Conservation (phyloP, 306 rosid species). For the Glycine tomentella region DNA sequence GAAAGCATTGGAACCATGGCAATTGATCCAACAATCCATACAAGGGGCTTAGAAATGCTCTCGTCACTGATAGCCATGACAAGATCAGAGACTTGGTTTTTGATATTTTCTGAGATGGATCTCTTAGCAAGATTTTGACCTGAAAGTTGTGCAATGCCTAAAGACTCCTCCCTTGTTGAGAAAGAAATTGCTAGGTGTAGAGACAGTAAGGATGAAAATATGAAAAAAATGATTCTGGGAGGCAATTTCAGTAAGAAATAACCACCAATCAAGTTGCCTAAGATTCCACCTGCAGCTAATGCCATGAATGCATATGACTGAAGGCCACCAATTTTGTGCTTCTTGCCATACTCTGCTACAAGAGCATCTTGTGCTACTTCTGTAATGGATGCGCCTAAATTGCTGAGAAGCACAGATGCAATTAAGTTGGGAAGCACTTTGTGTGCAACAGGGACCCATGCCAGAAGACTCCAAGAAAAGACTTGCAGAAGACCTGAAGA, state of each 20-base stretch:
- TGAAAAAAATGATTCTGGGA: constrained; percentile 68
- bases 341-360: constrained; percentile 83
- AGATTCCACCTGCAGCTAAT: constrained; percentile 80
- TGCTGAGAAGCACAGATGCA: constrained; percentile 75
- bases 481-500: constrained; percentile 82
- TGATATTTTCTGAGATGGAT: constrained; percentile 58
- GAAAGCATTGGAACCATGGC: constrained; percentile 79
- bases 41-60: constrained; percentile 61
- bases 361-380: constrained; percentile 97
- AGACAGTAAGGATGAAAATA: constrained; percentile 62
- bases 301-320: constrained; percentile 94
- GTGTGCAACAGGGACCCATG: constrained; percentile 66
- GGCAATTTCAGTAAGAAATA: constrained; percentile 64
- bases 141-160: constrained; percentile 60
- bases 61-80: constrained; percentile 57
- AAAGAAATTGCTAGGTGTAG: constrained; percentile 67
- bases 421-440: constrained; percentile 66
- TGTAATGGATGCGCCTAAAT: constrained; percentile 87
- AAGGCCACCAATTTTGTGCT: constrained; percentile 69
- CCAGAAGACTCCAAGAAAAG: constrained; percentile 80
- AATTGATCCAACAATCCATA: constrained; percentile 82
- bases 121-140: constrained; percentile 42
- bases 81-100: constrained; percentile 65
- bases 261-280: constrained; percentile 89
- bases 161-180: constrained; percentile 72